A percentile compares a stretch with the other conserved stretches of the same genome.
Evolutionary conservation across 139 green algal species (phyloP).

Genomic region (Nannochloris sp.): DNA sequence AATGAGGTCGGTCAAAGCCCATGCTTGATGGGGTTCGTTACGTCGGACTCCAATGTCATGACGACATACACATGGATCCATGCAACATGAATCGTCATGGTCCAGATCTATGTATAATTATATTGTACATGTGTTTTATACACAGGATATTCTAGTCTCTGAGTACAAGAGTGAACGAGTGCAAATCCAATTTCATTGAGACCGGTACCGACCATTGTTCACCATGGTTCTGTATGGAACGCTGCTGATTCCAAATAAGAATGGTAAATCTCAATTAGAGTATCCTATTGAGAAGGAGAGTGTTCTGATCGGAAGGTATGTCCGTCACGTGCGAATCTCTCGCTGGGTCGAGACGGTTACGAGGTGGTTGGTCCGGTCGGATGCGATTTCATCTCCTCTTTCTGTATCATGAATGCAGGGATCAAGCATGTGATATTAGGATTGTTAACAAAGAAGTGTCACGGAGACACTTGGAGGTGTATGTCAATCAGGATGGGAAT

Average conservation of each 20-base stretch:
- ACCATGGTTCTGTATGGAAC: constrained; percentile 10
- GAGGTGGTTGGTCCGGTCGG: not conserved
- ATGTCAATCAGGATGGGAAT: constrained; percentile 21
- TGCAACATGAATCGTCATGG: too few relatives aligned
- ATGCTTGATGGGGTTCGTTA: too few relatives aligned
- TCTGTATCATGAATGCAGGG: constrained; percentile 12
- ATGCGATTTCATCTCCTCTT: not conserved
- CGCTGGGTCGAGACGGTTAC: too few relatives aligned
- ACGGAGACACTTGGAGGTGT: constrained; percentile 32
- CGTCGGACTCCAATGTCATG: too few relatives aligned
- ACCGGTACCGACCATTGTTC: not conserved
- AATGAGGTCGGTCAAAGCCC: too few relatives aligned
- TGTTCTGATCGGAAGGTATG: constrained; percentile 27
- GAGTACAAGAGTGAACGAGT: too few relatives aligned
- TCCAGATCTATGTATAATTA: too few relatives aligned
- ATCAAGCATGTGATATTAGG: constrained; percentile 35
- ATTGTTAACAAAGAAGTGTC: constrained; percentile 36
- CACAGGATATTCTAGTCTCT: too few relatives aligned
- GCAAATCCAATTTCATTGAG: too few relatives aligned
- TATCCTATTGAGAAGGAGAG: constrained; percentile 29
- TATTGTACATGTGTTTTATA: too few relatives aligned
- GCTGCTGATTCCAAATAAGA: constrained; percentile 25
- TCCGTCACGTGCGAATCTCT: too few relatives aligned
- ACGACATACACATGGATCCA: too few relatives aligned
- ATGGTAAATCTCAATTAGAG: constrained; percentile 21